Base-by-base conservation (phyloP, 148 eudicot species). In the Rheum nobile region DNA sequence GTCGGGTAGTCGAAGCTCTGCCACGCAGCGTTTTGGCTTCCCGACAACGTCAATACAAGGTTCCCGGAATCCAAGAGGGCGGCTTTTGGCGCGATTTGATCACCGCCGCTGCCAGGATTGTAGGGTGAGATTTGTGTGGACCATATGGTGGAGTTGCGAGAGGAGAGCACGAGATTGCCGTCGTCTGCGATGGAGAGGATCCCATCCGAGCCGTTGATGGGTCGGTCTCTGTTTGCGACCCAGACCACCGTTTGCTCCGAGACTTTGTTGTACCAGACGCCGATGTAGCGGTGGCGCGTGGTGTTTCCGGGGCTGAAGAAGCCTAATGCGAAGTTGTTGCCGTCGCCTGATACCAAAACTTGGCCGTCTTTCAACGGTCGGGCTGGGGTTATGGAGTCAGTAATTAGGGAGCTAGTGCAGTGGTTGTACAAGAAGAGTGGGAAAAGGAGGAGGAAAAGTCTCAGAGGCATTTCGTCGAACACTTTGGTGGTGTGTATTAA, bases 181-280 rank as follows among this genome's bases (percentile, higher is more conserved):
- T 75, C 52, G 26, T 2, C n/a, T 24, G 35, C 59, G 50, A 83
- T 57, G 0, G 80, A 79, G 47, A 83, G 76, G 35, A 63, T 31
- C 17, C 79, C 86, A 12, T 41, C 42, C 0, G 78, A 47, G 44
- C 42, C 83, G 31, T 44, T 67, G 76, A 84, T 48, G 0, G 89
- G 90, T 13, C 34, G 72, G 17, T 85, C 77, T 80, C 92, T 77
- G 71, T 88, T 86, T 35, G 89, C 89, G 7, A 88, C 89, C 92
- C 89, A 86, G 29, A 86, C 88, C 1, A 83, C 75, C 47, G 86
- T 80, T 46, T 77, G 80, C 14, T 22, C 70, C 0, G 88, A 26
- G 34, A 86, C 80, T n/a, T 83, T 80, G 39, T 78, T 74, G 79
- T 76, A 74, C 76, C 76, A 74, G 6, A 74, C 41, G 0, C 76